A percentile compares a stretch with the other conserved stretches of the same genome.
Evolutionary conservation across 306 rosid species (phyloP).

Genomic region (Ormosia emarginata): DNA sequence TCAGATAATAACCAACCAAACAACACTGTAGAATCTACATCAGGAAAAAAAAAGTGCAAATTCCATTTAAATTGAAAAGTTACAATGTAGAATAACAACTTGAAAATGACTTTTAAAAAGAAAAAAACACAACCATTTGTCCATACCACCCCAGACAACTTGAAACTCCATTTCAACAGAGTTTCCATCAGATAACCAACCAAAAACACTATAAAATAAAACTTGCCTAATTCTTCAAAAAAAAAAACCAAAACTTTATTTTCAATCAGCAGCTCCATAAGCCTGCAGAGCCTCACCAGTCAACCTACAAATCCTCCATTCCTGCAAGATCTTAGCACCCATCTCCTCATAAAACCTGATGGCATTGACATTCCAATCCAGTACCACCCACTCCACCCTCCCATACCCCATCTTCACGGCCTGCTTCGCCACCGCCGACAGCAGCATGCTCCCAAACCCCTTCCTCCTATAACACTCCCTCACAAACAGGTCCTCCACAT

Average conservation of each 20-base stretch:
- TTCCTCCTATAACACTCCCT: slow-evolving; percentile 80
- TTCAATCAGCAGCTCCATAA: slow-evolving; percentile 35
- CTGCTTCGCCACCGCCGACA: slow-evolving; percentile 72
- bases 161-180: not conserved
- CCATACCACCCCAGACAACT: not conserved
- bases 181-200: not conserved
- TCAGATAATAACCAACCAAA: not conserved
- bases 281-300: slow-evolving; percentile 66
- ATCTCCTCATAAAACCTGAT: slow-evolving; percentile 71
- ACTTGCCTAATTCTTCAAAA: not conserved
- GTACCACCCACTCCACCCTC: slow-evolving; percentile 86
- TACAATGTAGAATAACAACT: no score
- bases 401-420: slow-evolving; percentile 92
- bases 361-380: slow-evolving; percentile 80
- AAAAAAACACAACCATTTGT: not conserved
- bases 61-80: not conserved
- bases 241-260: not conserved
- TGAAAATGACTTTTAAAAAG: no score
- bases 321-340: slow-evolving; percentile 72
- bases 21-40: not conserved
- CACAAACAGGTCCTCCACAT: slow-evolving; percentile 74
- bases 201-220: not conserved
- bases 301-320: slow-evolving; percentile 85
- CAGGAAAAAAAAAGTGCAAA: not conserved
- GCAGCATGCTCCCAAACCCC: slow-evolving; percentile 65